A percentile compares a stretch with the other conserved stretches of the same genome.
phyloP scores from a whole-genome alignment of 129 eudicot genomes.

The Apium graveolens region DNA sequence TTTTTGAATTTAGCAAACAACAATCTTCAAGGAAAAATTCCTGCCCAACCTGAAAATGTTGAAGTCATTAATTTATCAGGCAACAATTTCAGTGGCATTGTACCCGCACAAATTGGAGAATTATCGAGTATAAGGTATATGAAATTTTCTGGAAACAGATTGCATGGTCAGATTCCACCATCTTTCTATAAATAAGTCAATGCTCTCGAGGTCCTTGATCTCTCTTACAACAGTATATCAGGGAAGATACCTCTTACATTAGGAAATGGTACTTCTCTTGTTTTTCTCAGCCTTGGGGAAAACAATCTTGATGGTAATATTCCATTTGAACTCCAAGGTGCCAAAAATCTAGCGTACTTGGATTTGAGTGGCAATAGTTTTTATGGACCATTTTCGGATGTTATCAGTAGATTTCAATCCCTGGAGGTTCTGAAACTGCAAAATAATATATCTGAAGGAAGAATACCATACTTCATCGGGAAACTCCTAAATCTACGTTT shows the following conservation, averaged over 20 bases:
- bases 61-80: conserved; percentile 2
- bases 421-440: neutral
- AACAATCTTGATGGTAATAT: neutral
- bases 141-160: conserved; percentile 8
- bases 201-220: conserved; percentile 4
- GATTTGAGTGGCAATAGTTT: conserved; percentile 6
- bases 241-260: neutral
- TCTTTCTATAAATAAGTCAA: neutral
- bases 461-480: conserved; percentile 6
- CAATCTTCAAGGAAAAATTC: conserved; percentile 7
- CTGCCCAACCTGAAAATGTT: neutral
- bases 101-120: neutral
- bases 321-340: neutral
- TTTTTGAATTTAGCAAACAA: neutral
- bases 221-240: neutral
- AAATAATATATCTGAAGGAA: conserved; percentile 12
- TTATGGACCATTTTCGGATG: conserved; percentile 2
- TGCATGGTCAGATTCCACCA: neutral
- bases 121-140: neutral
- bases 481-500: conserved; percentile 2
- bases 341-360: neutral
- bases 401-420: neutral
- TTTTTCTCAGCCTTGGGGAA: neutral
- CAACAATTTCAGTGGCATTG: neutral
- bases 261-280: conserved; percentile 3